A percentile compares a stretch with the other conserved stretches of the same genome.
These are phyloP conservation scores for Saprolegnia diclina DNA, from an alignment of 352 stramenopile genomes.

Conservation along the genomic window DNA sequence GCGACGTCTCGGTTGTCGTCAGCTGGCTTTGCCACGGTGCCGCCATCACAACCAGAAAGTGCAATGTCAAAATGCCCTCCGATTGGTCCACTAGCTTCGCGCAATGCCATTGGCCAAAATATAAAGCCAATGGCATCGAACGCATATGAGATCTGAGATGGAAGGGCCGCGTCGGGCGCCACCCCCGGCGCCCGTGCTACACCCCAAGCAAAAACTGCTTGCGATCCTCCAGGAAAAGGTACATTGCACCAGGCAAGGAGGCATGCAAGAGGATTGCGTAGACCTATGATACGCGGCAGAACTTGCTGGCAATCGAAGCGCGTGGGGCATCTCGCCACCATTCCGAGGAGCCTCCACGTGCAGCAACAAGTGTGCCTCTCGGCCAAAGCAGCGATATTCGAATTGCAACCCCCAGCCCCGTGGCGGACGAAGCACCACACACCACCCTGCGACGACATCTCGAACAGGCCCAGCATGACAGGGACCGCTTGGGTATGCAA, in stretches of 20 bases:
- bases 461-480: background rate
- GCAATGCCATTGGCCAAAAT: too few species aligned
- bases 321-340: background rate
- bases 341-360: too few species aligned
- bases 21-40: constrained; percentile 12
- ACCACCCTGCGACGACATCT: background rate
- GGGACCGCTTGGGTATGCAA: background rate
- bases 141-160: background rate
- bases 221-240: constrained; percentile 10
- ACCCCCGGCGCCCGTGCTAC: background rate
- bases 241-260: background rate
- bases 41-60: background rate
- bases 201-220: constrained; percentile 19
- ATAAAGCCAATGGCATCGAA: too few species aligned
- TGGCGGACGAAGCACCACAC: background rate
- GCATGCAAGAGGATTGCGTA: background rate
- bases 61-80: background rate
- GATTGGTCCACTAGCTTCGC: too few species aligned
- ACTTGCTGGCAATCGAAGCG: background rate
- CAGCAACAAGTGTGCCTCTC: too few species aligned
- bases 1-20: constrained; percentile 32
- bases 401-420: background rate
- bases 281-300: background rate
- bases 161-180: constrained; percentile 2
- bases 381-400: background rate